phyloP scores from a whole-genome alignment of 352 stramenopile species.

The Aphanomyces euteiches region DNA sequence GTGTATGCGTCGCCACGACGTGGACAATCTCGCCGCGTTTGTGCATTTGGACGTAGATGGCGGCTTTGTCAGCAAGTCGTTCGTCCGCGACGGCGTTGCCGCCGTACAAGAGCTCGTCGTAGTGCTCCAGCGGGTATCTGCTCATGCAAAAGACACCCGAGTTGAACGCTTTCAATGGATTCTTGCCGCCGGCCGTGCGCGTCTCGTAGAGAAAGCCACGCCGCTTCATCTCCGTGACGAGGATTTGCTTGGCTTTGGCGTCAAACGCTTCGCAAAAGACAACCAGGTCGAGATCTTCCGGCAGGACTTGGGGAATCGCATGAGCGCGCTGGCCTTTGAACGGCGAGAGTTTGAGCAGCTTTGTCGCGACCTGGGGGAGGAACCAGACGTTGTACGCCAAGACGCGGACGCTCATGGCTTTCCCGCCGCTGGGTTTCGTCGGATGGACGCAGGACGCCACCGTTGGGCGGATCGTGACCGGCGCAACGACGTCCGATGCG shows the following conservation, averaged over 20 bases:
- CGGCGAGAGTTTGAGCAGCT: constrained; percentile 56
- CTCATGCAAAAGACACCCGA: constrained; percentile 69
- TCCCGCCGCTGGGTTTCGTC: background rate
- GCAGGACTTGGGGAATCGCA: constrained; percentile 43
- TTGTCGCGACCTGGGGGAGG: constrained; percentile 53
- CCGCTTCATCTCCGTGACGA: constrained; percentile 60
- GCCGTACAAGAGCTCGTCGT: constrained; percentile 56
- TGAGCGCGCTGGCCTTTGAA: constrained; percentile 41
- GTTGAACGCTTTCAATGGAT: constrained; percentile 58
- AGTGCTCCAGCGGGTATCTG: constrained; percentile 48
- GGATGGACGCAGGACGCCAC: background rate
- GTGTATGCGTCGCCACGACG: constrained; percentile 58
- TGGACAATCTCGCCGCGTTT: constrained; percentile 42
- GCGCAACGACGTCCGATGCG: constrained; percentile 26
- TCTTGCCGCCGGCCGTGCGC: constrained; percentile 47
- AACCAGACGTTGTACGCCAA: constrained; percentile 79
- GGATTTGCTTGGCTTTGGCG: constrained; percentile 38
- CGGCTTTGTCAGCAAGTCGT: constrained; percentile 56
- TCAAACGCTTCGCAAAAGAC: constrained; percentile 71
- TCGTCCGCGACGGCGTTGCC: constrained; percentile 49
- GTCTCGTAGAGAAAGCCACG: constrained; percentile 64
- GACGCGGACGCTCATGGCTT: constrained; percentile 43
- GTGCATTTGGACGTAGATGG: constrained; percentile 55
- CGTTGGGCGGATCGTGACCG: background rate
- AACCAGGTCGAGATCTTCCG: constrained; percentile 42